These are phyloP conservation scores for Hortiboletus flavorubellus DNA, from an alignment of 768 basidiomycete genomes.

Conservation along the genomic window DNA sequence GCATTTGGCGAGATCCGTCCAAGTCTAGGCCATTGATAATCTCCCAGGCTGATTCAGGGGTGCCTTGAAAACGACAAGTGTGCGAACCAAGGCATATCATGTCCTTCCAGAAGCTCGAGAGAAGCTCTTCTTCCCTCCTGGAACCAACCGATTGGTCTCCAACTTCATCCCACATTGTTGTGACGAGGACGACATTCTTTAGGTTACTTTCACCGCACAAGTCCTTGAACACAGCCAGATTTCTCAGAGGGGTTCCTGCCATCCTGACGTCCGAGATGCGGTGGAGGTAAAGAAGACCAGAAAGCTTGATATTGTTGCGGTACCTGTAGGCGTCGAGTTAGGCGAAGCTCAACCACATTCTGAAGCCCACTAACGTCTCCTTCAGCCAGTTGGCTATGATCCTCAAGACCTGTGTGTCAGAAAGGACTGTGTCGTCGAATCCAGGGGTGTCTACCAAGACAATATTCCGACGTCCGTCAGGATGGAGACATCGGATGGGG, in stretches of 20 bases:
- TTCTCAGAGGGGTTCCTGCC: constrained; percentile 9
- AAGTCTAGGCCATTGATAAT: constrained; percentile 8
- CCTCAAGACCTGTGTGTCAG: constrained; percentile 8
- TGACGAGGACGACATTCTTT: constrained; percentile 18
- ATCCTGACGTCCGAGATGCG: constrained; percentile 12
- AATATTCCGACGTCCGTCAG: constrained; percentile 11
- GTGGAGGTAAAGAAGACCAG: constrained; percentile 15
- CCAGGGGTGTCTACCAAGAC: constrained; percentile 19
- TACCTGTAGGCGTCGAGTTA: constrained; percentile 4
- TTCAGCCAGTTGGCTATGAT: constrained; percentile 17
- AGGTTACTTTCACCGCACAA: constrained; percentile 10
- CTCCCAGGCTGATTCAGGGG: constrained; percentile 11
- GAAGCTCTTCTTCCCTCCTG: constrained; percentile 13
- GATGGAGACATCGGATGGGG: constrained; percentile 11
- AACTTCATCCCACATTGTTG: constrained; percentile 20
- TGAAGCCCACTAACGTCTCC: constrained; percentile 7
- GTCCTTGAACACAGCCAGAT: constrained; percentile 5
- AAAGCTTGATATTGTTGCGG: constrained; percentile 4
- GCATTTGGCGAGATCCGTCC: background rate
- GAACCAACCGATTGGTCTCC: background rate
- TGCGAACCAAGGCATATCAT: constrained; percentile 14
- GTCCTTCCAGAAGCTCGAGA: constrained; percentile 9
- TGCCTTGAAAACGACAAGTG: constrained; percentile 9
- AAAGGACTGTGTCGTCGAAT: constrained; percentile 13
- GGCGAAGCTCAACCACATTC: background rate